These are phyloP conservation scores for Priceomyces castillae DNA, from an alignment of 805 yeast species.

Conservation along the genomic window DNA sequence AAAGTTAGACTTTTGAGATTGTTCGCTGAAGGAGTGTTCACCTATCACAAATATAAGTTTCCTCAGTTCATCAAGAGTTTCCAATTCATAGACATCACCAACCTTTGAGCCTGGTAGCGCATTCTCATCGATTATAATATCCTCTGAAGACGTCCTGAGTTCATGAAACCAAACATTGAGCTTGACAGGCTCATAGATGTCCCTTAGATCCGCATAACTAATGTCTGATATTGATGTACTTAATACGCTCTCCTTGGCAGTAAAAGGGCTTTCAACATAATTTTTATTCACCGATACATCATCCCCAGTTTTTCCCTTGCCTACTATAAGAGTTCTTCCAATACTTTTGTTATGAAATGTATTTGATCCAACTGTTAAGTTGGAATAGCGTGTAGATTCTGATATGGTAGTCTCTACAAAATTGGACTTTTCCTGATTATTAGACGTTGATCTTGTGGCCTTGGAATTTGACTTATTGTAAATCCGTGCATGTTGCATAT, in stretches of 20 bases:
- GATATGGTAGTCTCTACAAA: background rate
- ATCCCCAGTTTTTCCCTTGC: constrained; percentile 9
- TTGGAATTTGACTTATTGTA: constrained; percentile 11
- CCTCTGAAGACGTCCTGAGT: constrained; percentile 50
- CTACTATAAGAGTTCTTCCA: constrained; percentile 24
- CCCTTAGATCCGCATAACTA: constrained; percentile 4
- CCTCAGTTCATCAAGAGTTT: constrained; percentile 36
- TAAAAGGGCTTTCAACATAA: background rate
- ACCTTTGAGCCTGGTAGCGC: constrained; percentile 59
- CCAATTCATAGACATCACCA: constrained; percentile 78
- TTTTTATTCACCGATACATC: background rate
- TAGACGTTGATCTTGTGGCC: background rate
- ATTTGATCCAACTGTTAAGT: constrained; percentile 15
- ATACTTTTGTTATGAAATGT: constrained; percentile 4
- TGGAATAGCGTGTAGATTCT: constrained; percentile 16
- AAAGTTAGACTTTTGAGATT: constrained; percentile 24
- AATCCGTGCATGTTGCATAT: constrained; percentile 34
- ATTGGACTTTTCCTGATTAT: background rate
- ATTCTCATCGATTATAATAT: constrained; percentile 60
- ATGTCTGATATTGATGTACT: constrained; percentile 4
- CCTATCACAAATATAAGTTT: constrained; percentile 5
- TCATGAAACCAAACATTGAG: constrained; percentile 69
- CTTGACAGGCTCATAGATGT: constrained; percentile 32
- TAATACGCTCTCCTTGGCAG: constrained; percentile 3
- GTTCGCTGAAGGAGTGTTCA: constrained; percentile 2